A percentile compares a stretch with the other conserved stretches of the same genome.
Evolutionary conservation across 2,329 filamentous ascomycete species (phyloP).

Genomic region (Metarhizium album): DNA sequence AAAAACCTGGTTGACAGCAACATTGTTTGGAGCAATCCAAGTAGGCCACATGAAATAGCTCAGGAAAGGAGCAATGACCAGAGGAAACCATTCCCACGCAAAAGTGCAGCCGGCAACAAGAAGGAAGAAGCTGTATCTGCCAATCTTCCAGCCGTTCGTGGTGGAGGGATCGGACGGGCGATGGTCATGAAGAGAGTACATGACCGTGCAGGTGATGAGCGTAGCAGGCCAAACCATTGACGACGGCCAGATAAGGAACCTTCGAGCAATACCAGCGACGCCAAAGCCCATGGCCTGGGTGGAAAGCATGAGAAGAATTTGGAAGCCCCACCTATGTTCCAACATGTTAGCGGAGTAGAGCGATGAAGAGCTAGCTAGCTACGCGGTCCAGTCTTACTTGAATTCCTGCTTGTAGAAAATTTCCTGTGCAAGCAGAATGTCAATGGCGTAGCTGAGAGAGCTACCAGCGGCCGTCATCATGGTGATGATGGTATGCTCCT

Average conservation of each 20-base stretch:
- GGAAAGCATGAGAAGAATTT: constrained; percentile 48
- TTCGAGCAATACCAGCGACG: constrained; percentile 46
- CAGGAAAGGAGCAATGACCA: constrained; percentile 47
- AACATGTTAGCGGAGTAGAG: neutral
- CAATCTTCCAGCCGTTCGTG: constrained; percentile 47
- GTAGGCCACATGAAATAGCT: constrained; percentile 49
- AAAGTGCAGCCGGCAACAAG: constrained; percentile 39
- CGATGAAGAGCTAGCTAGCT: neutral
- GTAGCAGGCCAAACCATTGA: constrained; percentile 55
- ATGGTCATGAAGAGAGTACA: constrained; percentile 55
- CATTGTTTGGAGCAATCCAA: constrained; percentile 52
- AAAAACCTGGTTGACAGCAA: constrained; percentile 54
- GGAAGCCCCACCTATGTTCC: constrained; percentile 34
- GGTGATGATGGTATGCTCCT: constrained; percentile 39
- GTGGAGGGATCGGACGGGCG: constrained; percentile 37
- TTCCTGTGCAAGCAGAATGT: constrained; percentile 31
- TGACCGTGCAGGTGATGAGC: constrained; percentile 50
- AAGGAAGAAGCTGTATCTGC: constrained; percentile 47
- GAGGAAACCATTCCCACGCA: constrained; percentile 47
- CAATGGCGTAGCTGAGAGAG: constrained; percentile 24
- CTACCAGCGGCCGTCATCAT: constrained; percentile 31
- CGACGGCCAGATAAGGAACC: constrained; percentile 50
- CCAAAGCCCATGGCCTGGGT: constrained; percentile 55
- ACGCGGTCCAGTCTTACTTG: constrained; percentile 19
- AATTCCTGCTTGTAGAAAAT: constrained; percentile 42